A percentile compares a stretch with the other conserved stretches of the same genome.
Conservation (phyloP, 371 early-diverging fungal genomes). For the Mortierella sp. region DNA sequence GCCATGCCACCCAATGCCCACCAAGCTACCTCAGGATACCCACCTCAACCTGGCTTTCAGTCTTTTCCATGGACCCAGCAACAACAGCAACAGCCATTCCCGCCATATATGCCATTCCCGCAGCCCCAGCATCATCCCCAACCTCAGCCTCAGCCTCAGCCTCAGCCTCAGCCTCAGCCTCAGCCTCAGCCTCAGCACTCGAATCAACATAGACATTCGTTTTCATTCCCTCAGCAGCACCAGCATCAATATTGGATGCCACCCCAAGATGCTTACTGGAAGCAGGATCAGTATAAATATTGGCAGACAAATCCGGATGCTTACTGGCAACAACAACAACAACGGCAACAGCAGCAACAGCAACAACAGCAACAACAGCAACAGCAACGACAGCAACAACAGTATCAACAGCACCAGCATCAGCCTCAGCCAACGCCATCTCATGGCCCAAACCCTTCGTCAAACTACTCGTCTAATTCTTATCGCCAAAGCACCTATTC, state of each 20-base stretch:
- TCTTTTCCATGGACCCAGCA: not conserved
- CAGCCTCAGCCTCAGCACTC: conserved; percentile 3
- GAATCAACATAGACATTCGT: conserved; percentile 2
- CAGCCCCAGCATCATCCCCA: conserved; percentile 8
- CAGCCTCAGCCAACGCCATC: conserved; percentile 1
- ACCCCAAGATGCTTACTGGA: not conserved
- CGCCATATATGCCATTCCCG: conserved; percentile 5
- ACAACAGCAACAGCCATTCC: not conserved
- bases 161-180: conserved; percentile 13
- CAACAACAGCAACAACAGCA: conserved; percentile 4
- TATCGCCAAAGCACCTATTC: no score
- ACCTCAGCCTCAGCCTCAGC: conserved; percentile 14
- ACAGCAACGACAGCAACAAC: conserved; percentile 15
- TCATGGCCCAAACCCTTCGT: no score
- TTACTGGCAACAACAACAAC: conserved; percentile 4
- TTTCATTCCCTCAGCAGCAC: not conserved
- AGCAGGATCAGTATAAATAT: not conserved
- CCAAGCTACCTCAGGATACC: conserved; percentile 2
- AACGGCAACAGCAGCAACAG: conserved; percentile 3
- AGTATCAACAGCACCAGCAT: conserved; percentile 6
- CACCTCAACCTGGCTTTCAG: not conserved
- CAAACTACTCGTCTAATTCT: no score
- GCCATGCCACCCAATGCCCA: not conserved
- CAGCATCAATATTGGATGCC: not conserved
- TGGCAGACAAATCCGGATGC: not conserved